A percentile compares a stretch with the other conserved stretches of the same genome.
Conservation (phyloP, 768 basidiomycete species). For the Phallus indusiatus region DNA sequence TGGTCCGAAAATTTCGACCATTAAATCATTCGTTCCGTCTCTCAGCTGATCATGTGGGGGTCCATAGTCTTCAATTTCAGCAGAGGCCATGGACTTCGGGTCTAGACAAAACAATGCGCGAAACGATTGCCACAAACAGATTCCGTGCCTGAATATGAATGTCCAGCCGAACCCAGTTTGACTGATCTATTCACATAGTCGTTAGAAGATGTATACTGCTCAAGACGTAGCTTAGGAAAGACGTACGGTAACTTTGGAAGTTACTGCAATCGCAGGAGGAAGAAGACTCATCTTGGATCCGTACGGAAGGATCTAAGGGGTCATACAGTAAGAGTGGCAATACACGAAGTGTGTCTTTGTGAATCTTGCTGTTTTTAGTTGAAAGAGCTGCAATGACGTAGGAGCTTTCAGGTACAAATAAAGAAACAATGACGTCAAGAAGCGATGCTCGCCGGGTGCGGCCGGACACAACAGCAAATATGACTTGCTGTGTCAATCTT, state of each 20-base stretch:
- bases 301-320: not conserved
- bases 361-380: not conserved
- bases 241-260: not conserved
- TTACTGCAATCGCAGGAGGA: not conserved
- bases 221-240: not conserved
- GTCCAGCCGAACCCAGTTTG: not conserved
- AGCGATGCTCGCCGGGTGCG: not conserved
- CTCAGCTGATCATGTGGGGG: not conserved
- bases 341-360: not conserved
- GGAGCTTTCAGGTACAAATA: not conserved
- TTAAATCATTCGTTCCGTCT: not conserved
- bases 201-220: not conserved
- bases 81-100: not conserved
- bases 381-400: not conserved
- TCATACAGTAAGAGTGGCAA: not conserved
- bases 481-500: not conserved
- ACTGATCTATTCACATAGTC: not conserved
- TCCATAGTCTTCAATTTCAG: not conserved
- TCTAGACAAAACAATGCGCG: not conserved
- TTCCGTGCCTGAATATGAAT: not conserved
- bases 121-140: not conserved
- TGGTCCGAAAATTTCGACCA: not conserved
- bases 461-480: not conserved
- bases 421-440: not conserved
- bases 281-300: not conserved